Conservation (phyloP, 805 yeast species). For the Schwanniomyces sp. region DNA sequence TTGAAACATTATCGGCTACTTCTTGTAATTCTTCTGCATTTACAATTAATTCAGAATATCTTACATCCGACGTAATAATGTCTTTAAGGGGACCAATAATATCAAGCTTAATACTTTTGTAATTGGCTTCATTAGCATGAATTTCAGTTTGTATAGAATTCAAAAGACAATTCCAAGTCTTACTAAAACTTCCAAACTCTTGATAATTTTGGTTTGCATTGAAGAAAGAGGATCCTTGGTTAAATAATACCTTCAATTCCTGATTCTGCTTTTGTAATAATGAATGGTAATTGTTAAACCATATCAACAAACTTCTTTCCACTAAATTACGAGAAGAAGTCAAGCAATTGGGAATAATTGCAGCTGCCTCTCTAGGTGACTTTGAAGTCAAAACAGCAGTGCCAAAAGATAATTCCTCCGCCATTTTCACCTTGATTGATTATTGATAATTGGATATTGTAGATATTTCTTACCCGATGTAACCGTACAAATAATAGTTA, state of each 20-base stretch:
- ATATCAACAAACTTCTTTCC: constrained; percentile 28
- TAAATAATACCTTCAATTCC: constrained; percentile 61
- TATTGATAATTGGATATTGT: neutral
- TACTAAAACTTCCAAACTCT: constrained; percentile 40
- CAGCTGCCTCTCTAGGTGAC: constrained; percentile 42
- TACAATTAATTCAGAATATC: constrained; percentile 55
- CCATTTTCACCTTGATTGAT: constrained; percentile 8
- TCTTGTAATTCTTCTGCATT: constrained; percentile 45
- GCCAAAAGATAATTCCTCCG: constrained; percentile 12
- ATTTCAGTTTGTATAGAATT: constrained; percentile 50
- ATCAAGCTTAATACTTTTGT: constrained; percentile 49
- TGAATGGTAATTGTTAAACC: constrained; percentile 28
- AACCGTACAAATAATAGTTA: neutral
- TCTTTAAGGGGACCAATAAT: constrained; percentile 54
- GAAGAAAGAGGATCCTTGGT: constrained; percentile 22
- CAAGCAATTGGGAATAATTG: constrained; percentile 35
- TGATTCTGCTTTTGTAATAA: constrained; percentile 40
- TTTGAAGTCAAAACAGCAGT: constrained; percentile 43
- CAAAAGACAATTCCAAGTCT: constrained; percentile 49
- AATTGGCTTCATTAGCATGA: constrained; percentile 49
- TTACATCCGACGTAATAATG: constrained; percentile 52
- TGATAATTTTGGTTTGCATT: constrained; percentile 18
- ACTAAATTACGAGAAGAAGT: constrained; percentile 27
- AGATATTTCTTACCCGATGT: neutral
- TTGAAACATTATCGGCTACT: constrained; percentile 25